Conservation (phyloP, 2,329 filamentous ascomycete species). For the Venturia pyrina region DNA sequence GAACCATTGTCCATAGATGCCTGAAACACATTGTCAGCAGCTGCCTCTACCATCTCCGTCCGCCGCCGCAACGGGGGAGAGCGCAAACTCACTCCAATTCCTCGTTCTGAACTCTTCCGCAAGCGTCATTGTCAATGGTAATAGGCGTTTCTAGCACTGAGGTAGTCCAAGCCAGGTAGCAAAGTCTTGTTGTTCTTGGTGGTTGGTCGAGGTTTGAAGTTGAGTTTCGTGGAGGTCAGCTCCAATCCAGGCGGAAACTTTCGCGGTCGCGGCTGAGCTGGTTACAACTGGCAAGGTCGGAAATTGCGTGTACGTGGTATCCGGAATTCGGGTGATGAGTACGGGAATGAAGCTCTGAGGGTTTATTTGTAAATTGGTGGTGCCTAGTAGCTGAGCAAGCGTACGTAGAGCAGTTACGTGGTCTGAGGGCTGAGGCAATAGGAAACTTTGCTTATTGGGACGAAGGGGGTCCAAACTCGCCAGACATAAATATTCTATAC, state of each 20-base stretch:
- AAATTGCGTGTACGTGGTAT: background rate
- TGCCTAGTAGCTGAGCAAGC: background rate
- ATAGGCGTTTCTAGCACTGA: conserved; percentile 1
- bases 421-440: background rate
- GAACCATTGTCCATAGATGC: conserved; percentile 61
- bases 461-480: background rate
- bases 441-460: background rate
- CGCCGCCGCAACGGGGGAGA: conserved; percentile 10
- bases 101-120: conserved; percentile 53
- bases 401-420: background rate
- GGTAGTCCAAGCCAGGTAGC: background rate
- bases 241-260: background rate
- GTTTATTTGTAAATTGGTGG: background rate
- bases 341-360: background rate
- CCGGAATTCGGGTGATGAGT: background rate
- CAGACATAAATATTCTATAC: background rate
- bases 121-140: conserved; percentile 40
- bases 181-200: background rate
- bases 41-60: conserved; percentile 10
- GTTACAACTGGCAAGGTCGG: background rate
- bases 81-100: conserved; percentile 50
- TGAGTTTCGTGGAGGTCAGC: background rate
- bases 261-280: background rate
- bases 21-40: conserved; percentile 32
- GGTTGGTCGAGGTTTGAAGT: background rate